Conservation (phyloP, 441 rosid genomes). For the Syzygium malaccense region DNA sequence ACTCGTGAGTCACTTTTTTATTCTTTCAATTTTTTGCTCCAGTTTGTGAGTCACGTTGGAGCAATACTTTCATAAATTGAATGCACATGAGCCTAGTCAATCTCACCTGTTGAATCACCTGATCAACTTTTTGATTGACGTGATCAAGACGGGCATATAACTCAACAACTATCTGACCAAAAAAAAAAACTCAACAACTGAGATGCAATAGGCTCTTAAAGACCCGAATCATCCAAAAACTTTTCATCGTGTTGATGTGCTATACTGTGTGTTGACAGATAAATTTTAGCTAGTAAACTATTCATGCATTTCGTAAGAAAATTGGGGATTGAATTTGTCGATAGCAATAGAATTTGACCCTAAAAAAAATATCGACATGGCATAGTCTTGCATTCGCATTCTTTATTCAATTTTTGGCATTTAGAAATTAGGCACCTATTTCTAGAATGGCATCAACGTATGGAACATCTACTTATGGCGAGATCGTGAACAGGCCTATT, state of each 20-base stretch:
- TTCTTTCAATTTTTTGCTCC: too few relatives aligned
- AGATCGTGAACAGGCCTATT: background rate
- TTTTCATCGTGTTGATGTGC: accelerated
- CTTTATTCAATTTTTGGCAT: background rate
- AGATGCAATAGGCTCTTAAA: too few relatives aligned
- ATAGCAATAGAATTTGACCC: background rate
- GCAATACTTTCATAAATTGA: background rate
- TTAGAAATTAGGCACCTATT: background rate
- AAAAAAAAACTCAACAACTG: too few relatives aligned
- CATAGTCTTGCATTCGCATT: background rate
- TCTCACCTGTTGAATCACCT: accelerated
- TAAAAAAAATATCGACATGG: background rate
- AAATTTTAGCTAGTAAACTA: too few relatives aligned
- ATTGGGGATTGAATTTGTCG: background rate
- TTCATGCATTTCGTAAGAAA: too few relatives aligned
- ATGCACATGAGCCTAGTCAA: background rate
- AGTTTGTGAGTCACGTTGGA: background rate
- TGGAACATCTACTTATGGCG: background rate
- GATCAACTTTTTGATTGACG: background rate
- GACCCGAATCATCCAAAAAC: too few relatives aligned
- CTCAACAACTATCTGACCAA: too few relatives aligned
- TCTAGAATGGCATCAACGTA: background rate
- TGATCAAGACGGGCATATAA: too few relatives aligned
- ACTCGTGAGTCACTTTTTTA: background rate
- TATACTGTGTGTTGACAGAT: too few relatives aligned